These are phyloP conservation scores for Centella asiatica DNA, from an alignment of 129 eudicot genomes.

Conservation along the genomic window DNA sequence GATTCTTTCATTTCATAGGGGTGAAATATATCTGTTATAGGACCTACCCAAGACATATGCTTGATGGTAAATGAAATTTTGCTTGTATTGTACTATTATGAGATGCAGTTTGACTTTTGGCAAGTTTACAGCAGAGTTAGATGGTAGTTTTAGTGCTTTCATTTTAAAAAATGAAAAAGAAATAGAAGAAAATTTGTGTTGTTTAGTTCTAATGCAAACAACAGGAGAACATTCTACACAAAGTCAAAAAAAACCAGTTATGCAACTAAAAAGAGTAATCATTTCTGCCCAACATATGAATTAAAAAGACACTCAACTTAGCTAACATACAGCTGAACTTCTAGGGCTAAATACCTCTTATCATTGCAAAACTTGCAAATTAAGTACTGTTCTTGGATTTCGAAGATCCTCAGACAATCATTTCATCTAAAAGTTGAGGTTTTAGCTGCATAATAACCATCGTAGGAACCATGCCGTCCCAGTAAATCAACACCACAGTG, in stretches of 20 bases:
- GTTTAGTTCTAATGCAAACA: too few species aligned
- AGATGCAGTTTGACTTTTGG: background rate
- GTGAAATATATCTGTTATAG: too few species aligned
- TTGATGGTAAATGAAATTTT: background rate
- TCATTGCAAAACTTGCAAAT: too few species aligned
- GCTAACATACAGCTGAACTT: background rate
- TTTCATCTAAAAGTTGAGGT: background rate
- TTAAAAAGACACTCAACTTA: background rate
- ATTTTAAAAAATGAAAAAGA: background rate
- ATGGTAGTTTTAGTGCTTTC: too few species aligned
- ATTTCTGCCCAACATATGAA: background rate
- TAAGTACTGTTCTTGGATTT: background rate
- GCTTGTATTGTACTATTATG: background rate
- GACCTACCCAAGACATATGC: background rate
- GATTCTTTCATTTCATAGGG: too few species aligned
- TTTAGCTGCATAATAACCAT: constrained; percentile 1
- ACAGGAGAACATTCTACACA: too few species aligned
- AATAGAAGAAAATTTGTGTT: background rate
- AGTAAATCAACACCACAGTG: background rate
- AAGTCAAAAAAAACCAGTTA: too few species aligned
- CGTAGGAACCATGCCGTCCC: background rate
- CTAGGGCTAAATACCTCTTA: too few species aligned
- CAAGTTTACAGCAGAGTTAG: background rate
- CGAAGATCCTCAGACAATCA: background rate
- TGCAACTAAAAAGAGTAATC: background rate